Evolutionary conservation across 768 basidiomycete genomes (phyloP).

Genomic region (Amanita muscaria): DNA sequence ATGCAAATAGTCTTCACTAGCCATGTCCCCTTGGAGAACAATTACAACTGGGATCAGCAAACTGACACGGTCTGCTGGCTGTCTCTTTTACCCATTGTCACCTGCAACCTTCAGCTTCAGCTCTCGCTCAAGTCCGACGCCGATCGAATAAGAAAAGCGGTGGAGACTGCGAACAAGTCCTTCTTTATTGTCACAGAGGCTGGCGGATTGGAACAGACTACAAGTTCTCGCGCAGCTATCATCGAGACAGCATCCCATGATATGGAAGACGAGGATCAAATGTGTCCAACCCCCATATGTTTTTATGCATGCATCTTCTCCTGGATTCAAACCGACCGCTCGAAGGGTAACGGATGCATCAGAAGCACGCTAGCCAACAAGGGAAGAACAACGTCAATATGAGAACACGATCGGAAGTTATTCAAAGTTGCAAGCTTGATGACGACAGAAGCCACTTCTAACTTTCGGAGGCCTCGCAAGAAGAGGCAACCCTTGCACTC

Average conservation of each 20-base stretch:
- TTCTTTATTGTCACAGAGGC: constrained; percentile 20
- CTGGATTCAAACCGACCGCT: constrained; percentile 8
- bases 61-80: too few relatives aligned
- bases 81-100: constrained; percentile 34
- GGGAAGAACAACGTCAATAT: too few relatives aligned
- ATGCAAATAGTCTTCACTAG: too few relatives aligned
- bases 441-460: too few relatives aligned
- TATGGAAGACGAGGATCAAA: constrained; percentile 7
- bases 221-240: background rate
- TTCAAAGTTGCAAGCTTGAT: background rate
- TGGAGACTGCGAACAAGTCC: constrained; percentile 23
- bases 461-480: too few relatives aligned
- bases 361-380: background rate
- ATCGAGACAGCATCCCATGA: background rate
- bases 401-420: too few relatives aligned
- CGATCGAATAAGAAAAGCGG: constrained; percentile 20
- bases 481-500: too few relatives aligned
- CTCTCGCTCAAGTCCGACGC: constrained; percentile 34
- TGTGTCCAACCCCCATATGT: constrained; percentile 11
- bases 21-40: too few relatives aligned
- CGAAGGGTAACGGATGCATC: constrained; percentile 1
- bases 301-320: constrained; percentile 11
- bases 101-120: constrained; percentile 36
- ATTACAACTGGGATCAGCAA: too few relatives aligned
- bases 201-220: background rate